phyloP scores from a whole-genome alignment of 2,329 filamentous ascomycete species.

The Fusarium nelsonii region DNA sequence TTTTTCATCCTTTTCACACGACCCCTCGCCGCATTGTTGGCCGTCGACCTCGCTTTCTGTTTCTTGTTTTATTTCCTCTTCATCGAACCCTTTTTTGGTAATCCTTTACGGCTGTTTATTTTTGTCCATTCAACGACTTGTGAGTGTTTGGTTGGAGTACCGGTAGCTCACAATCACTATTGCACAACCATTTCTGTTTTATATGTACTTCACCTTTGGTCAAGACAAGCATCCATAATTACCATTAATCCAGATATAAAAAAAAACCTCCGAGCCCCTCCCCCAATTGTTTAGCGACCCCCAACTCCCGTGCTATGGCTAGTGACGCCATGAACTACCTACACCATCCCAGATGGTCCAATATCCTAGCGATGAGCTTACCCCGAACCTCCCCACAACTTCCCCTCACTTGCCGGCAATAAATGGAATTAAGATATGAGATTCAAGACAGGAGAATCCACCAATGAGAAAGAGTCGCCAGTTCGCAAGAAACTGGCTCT shows the following conservation, averaged over 20 bases:
- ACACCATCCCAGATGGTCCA: neutral
- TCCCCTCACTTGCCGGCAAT: constrained; percentile 15
- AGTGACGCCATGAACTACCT: constrained; percentile 2
- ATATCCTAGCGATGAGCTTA: constrained; percentile 11
- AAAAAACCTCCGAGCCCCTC: neutral
- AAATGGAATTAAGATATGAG: neutral
- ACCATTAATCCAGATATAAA: neutral
- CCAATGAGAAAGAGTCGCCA: neutral
- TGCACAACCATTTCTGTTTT: neutral
- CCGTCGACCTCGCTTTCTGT: neutral
- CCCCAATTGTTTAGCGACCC: constrained; percentile 8
- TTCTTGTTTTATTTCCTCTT: neutral
- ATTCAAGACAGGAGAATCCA: neutral
- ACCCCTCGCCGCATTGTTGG: no score
- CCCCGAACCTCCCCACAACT: constrained; percentile 26
- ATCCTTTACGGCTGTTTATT: neutral
- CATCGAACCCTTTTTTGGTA: neutral
- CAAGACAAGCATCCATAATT: neutral
- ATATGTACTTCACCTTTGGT: neutral
- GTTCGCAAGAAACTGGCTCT: neutral
- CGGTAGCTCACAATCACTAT: neutral
- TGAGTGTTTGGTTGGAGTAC: neutral
- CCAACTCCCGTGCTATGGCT: constrained; percentile 5
- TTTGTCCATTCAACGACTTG: neutral
- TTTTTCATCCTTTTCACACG: neutral